phyloP scores from a whole-genome alignment of 2,329 filamentous ascomycete genomes.

The Colletotrichum kahawae region DNA sequence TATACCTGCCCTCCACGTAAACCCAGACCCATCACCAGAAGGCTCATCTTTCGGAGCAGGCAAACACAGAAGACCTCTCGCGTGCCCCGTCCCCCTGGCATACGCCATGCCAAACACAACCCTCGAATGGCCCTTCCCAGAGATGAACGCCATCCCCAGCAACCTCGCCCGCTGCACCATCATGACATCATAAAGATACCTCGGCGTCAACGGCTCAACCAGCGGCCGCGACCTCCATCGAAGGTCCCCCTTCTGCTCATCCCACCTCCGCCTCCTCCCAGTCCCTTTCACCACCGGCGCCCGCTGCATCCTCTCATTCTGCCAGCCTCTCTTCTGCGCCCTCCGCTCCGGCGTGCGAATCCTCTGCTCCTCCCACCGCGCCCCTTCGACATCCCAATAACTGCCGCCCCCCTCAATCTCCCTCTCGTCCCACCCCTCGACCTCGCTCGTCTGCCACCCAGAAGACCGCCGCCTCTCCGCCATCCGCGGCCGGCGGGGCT shows the following conservation, averaged over 20 bases:
- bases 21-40: neutral
- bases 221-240: neutral
- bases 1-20: neutral
- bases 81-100: neutral
- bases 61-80: neutral
- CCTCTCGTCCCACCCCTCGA: neutral
- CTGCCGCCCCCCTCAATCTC: neutral
- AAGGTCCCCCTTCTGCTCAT: neutral
- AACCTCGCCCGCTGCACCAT: too few species aligned
- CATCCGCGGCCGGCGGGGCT: neutral
- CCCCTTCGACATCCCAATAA: constrained; percentile 8
- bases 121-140: neutral
- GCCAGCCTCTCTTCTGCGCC: neutral
- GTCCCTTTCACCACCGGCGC: neutral
- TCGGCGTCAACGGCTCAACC: neutral
- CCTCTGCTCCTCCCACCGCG: constrained; percentile 10
- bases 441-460: neutral
- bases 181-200: neutral
- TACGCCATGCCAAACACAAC: neutral
- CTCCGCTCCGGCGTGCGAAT: neutral
- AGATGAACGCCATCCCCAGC: neutral
- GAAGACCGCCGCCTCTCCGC: neutral
- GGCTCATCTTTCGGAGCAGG: neutral
- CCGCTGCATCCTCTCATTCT: neutral
- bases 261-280: neutral